Evolutionary conservation across 805 yeast species (phyloP).

Genomic region (Tetrapisispora nanseiensis): DNA sequence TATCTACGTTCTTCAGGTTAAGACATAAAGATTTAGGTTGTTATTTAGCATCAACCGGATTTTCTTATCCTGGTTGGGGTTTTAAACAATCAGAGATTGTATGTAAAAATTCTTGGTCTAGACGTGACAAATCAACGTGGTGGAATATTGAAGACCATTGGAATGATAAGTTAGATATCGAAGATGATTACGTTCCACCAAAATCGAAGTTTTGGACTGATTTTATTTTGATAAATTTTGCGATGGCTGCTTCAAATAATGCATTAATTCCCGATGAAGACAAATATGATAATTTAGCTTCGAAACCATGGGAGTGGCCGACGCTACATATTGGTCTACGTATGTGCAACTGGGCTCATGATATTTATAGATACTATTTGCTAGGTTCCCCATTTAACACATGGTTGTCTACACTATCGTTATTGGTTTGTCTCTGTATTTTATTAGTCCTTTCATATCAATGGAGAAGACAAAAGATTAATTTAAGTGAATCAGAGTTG

Average conservation of each 20-base stretch:
- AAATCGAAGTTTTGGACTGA: conserved; percentile 69
- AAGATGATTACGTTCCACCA: conserved; percentile 43
- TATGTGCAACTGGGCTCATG: conserved; percentile 62
- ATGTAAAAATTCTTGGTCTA: conserved; percentile 59
- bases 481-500: conserved; percentile 34
- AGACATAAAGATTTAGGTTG: conserved; percentile 62
- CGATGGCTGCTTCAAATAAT: conserved; percentile 82
- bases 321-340: conserved; percentile 66
- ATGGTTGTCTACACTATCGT: conserved; percentile 58
- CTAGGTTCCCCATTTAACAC: conserved; percentile 74
- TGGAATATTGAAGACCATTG: conserved; percentile 73
- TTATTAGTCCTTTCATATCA: conserved; percentile 31
- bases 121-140: conserved; percentile 77
- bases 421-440: conserved; percentile 41
- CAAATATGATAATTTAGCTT: conserved; percentile 60
- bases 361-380: conserved; percentile 50
- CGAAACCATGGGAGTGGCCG: conserved; percentile 86
- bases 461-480: conserved; percentile 65
- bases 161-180: conserved; percentile 48
- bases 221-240: conserved; percentile 63
- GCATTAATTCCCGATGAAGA: conserved; percentile 73
- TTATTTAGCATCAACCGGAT: conserved; percentile 77
- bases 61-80: conserved; percentile 88
- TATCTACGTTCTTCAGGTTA: conserved; percentile 75
- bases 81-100: conserved; percentile 95